phyloP scores from a whole-genome alignment of 106 monocot species.

The Alisma plantagoaquatica region DNA sequence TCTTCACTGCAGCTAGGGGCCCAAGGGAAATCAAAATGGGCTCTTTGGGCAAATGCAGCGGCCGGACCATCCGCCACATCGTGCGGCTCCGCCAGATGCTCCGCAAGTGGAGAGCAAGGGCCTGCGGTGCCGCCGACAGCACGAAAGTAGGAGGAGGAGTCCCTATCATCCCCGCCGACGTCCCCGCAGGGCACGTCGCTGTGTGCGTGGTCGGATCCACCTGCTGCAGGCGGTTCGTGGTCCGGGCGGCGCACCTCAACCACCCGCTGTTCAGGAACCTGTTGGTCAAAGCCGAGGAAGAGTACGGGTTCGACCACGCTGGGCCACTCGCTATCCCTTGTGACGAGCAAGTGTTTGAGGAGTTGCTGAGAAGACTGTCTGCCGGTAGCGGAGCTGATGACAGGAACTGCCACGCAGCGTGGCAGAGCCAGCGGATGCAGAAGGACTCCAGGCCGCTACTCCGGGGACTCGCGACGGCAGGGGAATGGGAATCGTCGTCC shows the following conservation, averaged over 20 bases:
- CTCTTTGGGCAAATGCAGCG: slow-evolving; percentile 9
- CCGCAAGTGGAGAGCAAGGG: slow-evolving; percentile 15
- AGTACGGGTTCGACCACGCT: slow-evolving; percentile 18
- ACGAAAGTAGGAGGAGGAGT: background rate
- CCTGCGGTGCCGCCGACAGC: background rate
- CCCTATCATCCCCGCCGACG: slow-evolving; percentile 18
- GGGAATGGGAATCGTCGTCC: no score
- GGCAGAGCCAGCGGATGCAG: background rate
- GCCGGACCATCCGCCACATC: slow-evolving; percentile 13
- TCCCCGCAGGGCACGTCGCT: slow-evolving; percentile 19
- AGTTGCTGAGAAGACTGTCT: slow-evolving; percentile 16
- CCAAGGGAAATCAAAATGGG: no score
- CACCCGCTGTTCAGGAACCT: slow-evolving; percentile 19
- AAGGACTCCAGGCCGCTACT: slow-evolving; percentile 8
- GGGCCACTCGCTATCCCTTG: slow-evolving; percentile 25
- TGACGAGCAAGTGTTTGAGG: slow-evolving; percentile 19
- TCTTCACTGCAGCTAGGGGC: no score
- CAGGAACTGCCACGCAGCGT: no score
- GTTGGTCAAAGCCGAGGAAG: slow-evolving; percentile 18
- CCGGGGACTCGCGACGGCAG: slow-evolving; percentile 3
- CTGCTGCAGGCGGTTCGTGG: slow-evolving; percentile 12
- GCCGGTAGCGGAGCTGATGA: no score
- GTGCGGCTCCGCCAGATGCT: slow-evolving; percentile 22
- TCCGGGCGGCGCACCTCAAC: slow-evolving; percentile 19
- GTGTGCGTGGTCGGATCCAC: slow-evolving; percentile 20